phyloP scores from a whole-genome alignment of 1,284 basidiomycete genomes.

The Trametes hirsuta region DNA sequence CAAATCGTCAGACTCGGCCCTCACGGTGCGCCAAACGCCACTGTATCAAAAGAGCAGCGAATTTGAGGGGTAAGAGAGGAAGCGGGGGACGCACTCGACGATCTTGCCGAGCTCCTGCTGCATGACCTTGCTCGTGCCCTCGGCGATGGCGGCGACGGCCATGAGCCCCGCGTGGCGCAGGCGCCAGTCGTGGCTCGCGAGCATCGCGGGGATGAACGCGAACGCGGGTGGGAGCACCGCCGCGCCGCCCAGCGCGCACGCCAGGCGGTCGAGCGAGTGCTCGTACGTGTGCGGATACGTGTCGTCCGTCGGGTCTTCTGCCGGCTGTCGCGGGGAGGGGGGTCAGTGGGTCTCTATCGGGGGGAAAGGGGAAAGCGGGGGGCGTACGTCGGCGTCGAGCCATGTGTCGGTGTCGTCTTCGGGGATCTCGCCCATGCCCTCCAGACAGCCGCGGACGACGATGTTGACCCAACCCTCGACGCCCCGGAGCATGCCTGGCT shows the following conservation, averaged over 20 bases:
- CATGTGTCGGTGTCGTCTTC: constrained; percentile 62
- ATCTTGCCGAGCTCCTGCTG: constrained; percentile 77
- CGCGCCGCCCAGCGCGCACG: constrained; percentile 75
- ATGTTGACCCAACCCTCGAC: constrained; percentile 68
- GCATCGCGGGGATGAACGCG: constrained; percentile 78
- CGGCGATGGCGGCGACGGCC: constrained; percentile 78
- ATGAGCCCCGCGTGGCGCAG: constrained; percentile 80
- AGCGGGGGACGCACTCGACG: constrained; percentile 54
- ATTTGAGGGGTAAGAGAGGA: background rate
- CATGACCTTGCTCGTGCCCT: constrained; percentile 80
- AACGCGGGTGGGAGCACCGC: constrained; percentile 76
- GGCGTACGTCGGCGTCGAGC: constrained; percentile 73
- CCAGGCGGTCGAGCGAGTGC: constrained; percentile 75
- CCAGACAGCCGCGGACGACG: constrained; percentile 72
- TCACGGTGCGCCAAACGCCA: too few species aligned
- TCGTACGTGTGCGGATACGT: constrained; percentile 76
- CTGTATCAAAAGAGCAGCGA: too few species aligned
- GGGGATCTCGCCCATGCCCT: constrained; percentile 80
- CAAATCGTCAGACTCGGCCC: constrained; percentile 2
- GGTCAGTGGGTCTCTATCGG: too few species aligned
- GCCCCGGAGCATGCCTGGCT: constrained; percentile 67
- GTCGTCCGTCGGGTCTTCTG: constrained; percentile 73
- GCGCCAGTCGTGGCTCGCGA: constrained; percentile 80
- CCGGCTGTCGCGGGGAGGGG: constrained; percentile 46
- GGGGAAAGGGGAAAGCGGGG: background rate